Percentiles rank a stretch among this genome's conserved stretches.
Conservation (phyloP, 192 early-diverging fungal species). For the Pilobolus umbonatus region DNA sequence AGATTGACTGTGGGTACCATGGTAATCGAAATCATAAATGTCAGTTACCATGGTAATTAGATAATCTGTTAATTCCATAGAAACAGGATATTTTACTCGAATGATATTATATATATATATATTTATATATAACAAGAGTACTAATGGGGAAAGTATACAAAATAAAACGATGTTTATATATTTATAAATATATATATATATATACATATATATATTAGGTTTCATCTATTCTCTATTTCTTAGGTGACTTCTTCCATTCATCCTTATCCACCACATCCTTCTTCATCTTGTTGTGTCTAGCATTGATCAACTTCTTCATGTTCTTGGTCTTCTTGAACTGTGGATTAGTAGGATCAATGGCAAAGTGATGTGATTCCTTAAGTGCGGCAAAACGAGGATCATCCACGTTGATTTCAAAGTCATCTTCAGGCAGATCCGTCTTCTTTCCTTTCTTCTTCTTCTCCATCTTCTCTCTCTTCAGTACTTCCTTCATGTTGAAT, state of each 20-base stretch:
- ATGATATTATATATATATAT: too few species aligned
- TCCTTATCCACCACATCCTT: constrained; percentile 22
- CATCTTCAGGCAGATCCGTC: constrained; percentile 59
- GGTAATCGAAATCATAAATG: too few species aligned
- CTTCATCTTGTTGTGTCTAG: constrained; percentile 41
- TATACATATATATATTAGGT: constrained; percentile 25
- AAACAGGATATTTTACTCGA: too few species aligned
- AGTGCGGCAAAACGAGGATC: constrained; percentile 85
- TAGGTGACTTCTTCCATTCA: constrained; percentile 28
- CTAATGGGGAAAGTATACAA: too few species aligned
- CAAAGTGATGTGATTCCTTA: constrained; percentile 81
- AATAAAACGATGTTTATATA: neutral
- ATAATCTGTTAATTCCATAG: too few species aligned
- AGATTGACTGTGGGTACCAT: too few species aligned
- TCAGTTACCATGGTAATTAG: too few species aligned
- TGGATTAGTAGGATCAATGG: constrained; percentile 94
- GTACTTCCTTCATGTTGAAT: constrained; percentile 84
- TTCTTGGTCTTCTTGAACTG: constrained; percentile 84
- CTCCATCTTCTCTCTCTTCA: constrained; percentile 71
- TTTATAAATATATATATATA: neutral
- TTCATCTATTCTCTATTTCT: constrained; percentile 1
- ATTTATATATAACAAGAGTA: too few species aligned
- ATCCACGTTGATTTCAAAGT: constrained; percentile 78
- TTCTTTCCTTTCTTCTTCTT: constrained; percentile 49
- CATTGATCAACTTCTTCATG: constrained; percentile 69